phyloP scores from a whole-genome alignment of 2,329 filamentous ascomycete genomes.

The Drechslerella coelobrocha region DNA sequence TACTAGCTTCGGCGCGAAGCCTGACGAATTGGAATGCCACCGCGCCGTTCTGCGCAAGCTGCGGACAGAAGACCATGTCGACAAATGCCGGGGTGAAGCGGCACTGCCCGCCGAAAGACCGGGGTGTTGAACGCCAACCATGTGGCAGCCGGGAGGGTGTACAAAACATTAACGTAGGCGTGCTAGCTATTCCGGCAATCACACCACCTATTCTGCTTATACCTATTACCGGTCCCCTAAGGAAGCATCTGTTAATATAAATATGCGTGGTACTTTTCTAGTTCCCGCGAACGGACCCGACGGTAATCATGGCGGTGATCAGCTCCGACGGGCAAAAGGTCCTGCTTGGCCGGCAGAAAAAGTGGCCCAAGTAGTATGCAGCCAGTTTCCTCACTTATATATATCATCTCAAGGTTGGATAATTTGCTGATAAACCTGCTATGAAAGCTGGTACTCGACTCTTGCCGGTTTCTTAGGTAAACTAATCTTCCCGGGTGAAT shows the following conservation, averaged over 20 bases:
- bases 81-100: constrained; percentile 82
- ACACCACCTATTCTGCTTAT: neutral
- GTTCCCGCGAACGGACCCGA: constrained; percentile 92
- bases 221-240: neutral
- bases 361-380: constrained; percentile 69
- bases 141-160: constrained; percentile 84
- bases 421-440: too few species aligned
- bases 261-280: too few species aligned
- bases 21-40: constrained; percentile 93
- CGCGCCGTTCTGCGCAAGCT: constrained; percentile 85
- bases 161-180: constrained; percentile 68
- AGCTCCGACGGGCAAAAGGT: constrained; percentile 78
- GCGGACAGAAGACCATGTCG: constrained; percentile 80
- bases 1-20: constrained; percentile 87
- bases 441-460: constrained; percentile 79
- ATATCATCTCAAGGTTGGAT: neutral
- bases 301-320: constrained; percentile 92
- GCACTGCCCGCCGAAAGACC: constrained; percentile 75
- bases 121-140: constrained; percentile 66
- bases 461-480: constrained; percentile 76
- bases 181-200: neutral
- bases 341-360: constrained; percentile 82
- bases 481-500: too few species aligned
- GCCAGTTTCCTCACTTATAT: neutral
- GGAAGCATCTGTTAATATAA: neutral